Evolutionary conservation across 352 stramenopile genomes (phyloP), one percentile per base, ranked within the genome.

Genomic region (Pythium vanterpoolii): DNA sequence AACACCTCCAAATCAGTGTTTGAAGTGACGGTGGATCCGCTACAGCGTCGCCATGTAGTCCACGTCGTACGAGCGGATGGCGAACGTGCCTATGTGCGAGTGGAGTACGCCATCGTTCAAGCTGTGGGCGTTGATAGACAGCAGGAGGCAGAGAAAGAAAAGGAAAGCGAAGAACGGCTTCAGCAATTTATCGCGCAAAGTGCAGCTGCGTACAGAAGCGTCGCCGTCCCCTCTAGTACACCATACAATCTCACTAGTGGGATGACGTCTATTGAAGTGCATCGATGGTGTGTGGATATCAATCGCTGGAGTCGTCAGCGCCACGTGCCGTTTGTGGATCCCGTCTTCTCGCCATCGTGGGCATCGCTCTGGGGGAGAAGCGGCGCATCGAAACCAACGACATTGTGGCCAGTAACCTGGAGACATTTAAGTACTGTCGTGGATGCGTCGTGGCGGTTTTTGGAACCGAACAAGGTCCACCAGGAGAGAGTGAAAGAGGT

Each of bases 81-180:
- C 0, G 66, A 72, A 21, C 68, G 73, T 16, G 77, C 75, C 10
- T 75, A 76, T 57, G 76, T 87, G 38, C 72, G 72, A 23, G 77
- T 81, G 19, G 54, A 73, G 5, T 87, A 80, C 55, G 11, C 48
- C 2, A 13, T 69, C 5, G 13, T 60, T 6, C 27, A 61, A 1
- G 28, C 23, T 10, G 28, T 16, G 18, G 28, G 23, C 26, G 27
- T 24, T 30, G 24, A 19, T n/a, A 51, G 18, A 9, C 10, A n/a
- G n/a, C n/a, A n/a, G 23, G 43, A 38, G 4, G 10, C 6, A 26
- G 27, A 26, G 46, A 39, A 49, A 14, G 13, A 45, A 8, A 23
- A 50, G 7, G 10, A 45, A 6, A 19, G 14, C 4, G 21, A n/a
- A 47, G 11, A 14, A 2, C 45, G 34, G 24, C 24, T 64, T n/a